Evolutionary conservation across 352 stramenopile species (phyloP), one percentile per base, ranked within the genome.

Genomic region (Phytopythium litorale): DNA sequence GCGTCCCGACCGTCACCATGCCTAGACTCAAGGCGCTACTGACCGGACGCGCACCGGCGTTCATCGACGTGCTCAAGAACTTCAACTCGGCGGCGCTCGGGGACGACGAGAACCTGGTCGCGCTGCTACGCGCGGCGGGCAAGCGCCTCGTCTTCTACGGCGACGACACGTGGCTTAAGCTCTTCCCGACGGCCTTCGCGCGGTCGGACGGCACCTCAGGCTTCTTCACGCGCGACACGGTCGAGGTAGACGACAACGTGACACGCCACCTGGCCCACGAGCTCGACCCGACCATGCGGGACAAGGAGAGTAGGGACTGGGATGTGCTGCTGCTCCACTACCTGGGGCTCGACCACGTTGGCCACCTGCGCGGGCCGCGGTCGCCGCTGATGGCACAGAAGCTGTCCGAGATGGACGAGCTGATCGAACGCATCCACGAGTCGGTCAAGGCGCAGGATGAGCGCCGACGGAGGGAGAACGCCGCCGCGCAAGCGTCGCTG

Each of bases 61-160:
- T 97, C 75, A 95, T 96, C 63, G 88, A 97, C 63, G 89, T 97
- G 52, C 67, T 97, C 38, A 94, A 95, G 68, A 97, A 97, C 58
- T 94, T 97, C 58, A 94, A 97, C 59, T 96, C 88, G 4, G 87
- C 75, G 25, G 80, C 80, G n/a, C 70, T 97, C 23, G 70, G 56
- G 25, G 67, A 72, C 0, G 82, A 95, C 25, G 73, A 84, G 15
- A 96, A 95, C 53, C 53, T 97, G 16, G 52, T 97, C 30, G 71
- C 80, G 35, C 48, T 85, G 32, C 64, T 97, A 33, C 60, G 50
- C 21, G 64, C 70, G 5, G 73, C 68, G 33, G 81, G 76, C 6
- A 75, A 77, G 32, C 72, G 76, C 4, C 73, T 94, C 43, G 88
- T 96, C 45, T 91, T 97, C 62, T 97, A 96, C 63, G 88, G 88